These are phyloP conservation scores for Cyclotella baltica DNA, from an alignment of 108 stramenopile genomes.

Conservation along the genomic window DNA sequence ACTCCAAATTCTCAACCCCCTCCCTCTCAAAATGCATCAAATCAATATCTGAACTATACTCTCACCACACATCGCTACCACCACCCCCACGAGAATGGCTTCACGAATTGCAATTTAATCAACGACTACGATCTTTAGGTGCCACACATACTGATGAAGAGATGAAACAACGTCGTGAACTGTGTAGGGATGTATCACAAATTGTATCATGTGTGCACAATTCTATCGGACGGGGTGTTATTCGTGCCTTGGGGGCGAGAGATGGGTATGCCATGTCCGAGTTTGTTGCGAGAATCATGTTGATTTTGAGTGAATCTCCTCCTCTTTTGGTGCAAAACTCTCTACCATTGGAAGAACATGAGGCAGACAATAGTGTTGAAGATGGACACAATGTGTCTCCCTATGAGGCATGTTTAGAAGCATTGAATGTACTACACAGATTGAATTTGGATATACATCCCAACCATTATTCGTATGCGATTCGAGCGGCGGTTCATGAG, in stretches of 20 bases:
- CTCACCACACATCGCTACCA: constrained; percentile 24
- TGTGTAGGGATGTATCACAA: constrained; percentile 28
- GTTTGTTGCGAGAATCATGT: constrained; percentile 34
- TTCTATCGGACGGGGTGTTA: constrained; percentile 35
- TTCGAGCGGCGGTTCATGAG: constrained; percentile 64
- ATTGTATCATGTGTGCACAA: constrained; percentile 34
- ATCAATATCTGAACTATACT: constrained; percentile 32
- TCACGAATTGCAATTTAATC: constrained; percentile 16
- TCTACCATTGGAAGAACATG: background rate
- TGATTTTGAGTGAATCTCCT: constrained; percentile 48
- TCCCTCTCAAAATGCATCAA: constrained; percentile 25
- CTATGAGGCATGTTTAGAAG: constrained; percentile 50
- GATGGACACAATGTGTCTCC: constrained; percentile 13
- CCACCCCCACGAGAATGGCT: constrained; percentile 38
- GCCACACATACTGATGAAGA: background rate
- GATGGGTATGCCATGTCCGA: constrained; percentile 39
- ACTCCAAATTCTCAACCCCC: constrained; percentile 4
- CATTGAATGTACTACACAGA: constrained; percentile 46
- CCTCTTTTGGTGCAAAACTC: constrained; percentile 1
- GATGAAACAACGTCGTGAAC: background rate
- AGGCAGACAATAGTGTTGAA: background rate
- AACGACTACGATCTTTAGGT: background rate
- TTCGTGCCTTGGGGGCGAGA: constrained; percentile 39
- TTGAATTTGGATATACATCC: constrained; percentile 69
- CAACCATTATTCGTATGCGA: constrained; percentile 62